Percentiles rank a stretch among this genome's conserved stretches.
phyloP scores from a whole-genome alignment of 768 basidiomycete species.

The Strobilomyces echinocephalus region DNA sequence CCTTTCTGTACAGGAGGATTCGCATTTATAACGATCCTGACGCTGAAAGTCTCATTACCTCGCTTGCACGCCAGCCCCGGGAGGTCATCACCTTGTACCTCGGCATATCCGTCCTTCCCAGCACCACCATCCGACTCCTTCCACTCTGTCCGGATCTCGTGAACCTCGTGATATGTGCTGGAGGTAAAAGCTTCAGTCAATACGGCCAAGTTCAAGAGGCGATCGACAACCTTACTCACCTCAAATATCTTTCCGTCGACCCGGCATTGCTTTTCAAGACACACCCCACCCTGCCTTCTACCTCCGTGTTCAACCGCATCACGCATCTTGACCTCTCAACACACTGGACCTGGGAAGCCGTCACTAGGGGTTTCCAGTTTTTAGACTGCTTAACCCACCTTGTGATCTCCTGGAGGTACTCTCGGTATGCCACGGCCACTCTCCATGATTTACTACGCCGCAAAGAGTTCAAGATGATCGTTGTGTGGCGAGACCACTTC shows the following conservation, averaged over 20 bases:
- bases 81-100: not conserved
- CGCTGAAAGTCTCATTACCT: not conserved
- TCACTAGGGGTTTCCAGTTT: not conserved
- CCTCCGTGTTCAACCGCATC: not conserved
- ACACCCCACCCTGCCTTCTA: not conserved
- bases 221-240: not conserved
- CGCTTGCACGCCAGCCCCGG: not conserved
- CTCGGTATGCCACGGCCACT: not conserved
- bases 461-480: not conserved
- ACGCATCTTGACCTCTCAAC: not conserved
- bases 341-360: not conserved
- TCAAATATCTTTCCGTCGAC: not conserved
- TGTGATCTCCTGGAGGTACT: not conserved
- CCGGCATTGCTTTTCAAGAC: not conserved
- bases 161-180: not conserved
- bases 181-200: not conserved
- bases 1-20: not conserved
- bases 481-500: not conserved
- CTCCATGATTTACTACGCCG: not conserved
- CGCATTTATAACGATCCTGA: not conserved
- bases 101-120: not conserved
- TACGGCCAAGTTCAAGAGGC: too few relatives aligned
- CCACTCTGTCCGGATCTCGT: not conserved
- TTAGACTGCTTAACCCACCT: not conserved
- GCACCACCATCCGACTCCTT: not conserved